Conservation (phyloP, 768 basidiomycete genomes). For the Auricularia heimuer region DNA sequence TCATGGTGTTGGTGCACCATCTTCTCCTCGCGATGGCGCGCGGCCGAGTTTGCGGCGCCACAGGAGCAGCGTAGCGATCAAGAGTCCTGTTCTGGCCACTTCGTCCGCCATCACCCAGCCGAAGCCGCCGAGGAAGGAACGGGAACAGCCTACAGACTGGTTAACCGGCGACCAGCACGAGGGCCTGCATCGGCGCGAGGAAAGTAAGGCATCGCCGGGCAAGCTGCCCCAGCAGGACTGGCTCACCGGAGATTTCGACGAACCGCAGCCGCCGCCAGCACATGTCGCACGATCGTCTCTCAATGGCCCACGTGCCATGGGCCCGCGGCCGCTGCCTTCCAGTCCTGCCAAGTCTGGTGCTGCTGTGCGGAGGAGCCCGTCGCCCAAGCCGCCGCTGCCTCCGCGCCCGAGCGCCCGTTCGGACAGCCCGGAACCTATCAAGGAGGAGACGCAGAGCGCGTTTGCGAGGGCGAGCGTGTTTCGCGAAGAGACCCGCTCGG, state of each 20-base stretch:
- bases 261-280: constrained; percentile 9
- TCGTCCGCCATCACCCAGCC: background rate
- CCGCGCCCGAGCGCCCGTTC: background rate
- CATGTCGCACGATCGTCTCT: background rate
- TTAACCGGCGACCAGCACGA: constrained; percentile 3
- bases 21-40: constrained; percentile 11
- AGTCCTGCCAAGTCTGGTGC: background rate
- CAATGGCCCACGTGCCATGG: background rate
- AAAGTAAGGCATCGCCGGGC: background rate
- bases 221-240: constrained; percentile 41
- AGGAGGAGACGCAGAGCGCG: background rate
- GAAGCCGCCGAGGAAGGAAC: constrained; percentile 3
- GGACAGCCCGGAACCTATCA: background rate
- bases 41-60: constrained; percentile 43
- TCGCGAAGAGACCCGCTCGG: background rate
- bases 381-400: background rate
- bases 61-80: constrained; percentile 37
- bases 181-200: background rate
- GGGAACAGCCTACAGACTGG: background rate
- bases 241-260: constrained; percentile 58
- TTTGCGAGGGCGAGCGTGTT: too few relatives aligned
- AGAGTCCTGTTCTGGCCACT: constrained; percentile 16
- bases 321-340: background rate
- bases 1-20: constrained; percentile 1
- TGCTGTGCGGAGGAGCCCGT: background rate